Evolutionary conservation across 768 basidiomycete genomes (phyloP).

Genomic region (Calocybe gangraenosa): DNA sequence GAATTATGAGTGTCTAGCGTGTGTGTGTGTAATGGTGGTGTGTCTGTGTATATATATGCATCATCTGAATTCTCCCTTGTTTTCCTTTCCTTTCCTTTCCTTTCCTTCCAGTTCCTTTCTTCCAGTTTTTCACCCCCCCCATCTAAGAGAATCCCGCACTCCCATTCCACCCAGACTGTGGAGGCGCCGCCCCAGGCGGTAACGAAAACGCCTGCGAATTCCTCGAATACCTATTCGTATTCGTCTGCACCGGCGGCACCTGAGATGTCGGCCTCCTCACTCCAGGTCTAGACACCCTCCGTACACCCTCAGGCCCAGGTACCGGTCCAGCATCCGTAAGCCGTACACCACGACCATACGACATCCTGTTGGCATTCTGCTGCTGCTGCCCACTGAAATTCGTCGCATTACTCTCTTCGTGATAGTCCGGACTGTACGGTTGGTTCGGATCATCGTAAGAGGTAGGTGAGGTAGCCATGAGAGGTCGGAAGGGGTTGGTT

Average conservation of each 20-base stretch:
- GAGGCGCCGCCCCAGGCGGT: constrained; percentile 10
- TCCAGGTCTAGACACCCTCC: constrained; percentile 66
- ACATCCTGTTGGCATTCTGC: constrained; percentile 29
- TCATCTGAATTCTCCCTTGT: no score
- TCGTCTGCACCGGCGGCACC: constrained; percentile 32
- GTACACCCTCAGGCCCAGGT: constrained; percentile 71
- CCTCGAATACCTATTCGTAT: constrained; percentile 13
- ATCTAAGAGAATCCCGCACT: no score
- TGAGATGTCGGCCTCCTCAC: constrained; percentile 55
- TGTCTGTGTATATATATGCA: no score
- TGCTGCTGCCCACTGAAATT: constrained; percentile 1
- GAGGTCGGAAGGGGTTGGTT: constrained; percentile 50
- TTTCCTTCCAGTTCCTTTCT: background rate
- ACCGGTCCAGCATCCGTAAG: constrained; percentile 84
- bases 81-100: background rate
- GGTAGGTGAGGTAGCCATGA: constrained; percentile 32
- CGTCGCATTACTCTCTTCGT: constrained; percentile 25
- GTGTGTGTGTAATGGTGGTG: no score
- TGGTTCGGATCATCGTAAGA: constrained; percentile 17
- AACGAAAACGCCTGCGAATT: constrained; percentile 9
- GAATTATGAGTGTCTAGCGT: no score
- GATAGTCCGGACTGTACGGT: constrained; percentile 29
- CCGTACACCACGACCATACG: constrained; percentile 59
- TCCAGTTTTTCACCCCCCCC: constrained; percentile 1
- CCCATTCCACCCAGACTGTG: constrained; percentile 6